A percentile compares a stretch with the other conserved stretches of the same genome.
phyloP scores from a whole-genome alignment of 306 rosid genomes.

The Hylodesmum podocarpum region DNA sequence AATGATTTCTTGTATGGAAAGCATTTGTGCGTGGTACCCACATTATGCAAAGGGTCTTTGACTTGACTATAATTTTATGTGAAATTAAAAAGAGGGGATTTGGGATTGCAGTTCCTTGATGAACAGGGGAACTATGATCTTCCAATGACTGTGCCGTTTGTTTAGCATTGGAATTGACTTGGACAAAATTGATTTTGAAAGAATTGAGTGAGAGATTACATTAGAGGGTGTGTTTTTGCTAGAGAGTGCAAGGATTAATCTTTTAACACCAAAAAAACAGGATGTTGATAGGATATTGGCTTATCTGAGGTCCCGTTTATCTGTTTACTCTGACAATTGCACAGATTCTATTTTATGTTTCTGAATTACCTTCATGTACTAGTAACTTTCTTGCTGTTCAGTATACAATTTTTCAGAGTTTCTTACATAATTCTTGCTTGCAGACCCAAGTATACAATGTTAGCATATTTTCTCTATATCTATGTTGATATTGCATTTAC shows the following conservation, averaged over 20 bases:
- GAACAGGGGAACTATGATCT: conserved; percentile 25
- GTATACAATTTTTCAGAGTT: neutral
- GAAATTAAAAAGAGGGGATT: neutral
- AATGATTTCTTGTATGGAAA: conserved; percentile 19
- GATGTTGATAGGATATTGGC: neutral
- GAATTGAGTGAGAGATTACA: neutral
- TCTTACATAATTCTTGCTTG: conserved; percentile 22
- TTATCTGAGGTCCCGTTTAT: neutral
- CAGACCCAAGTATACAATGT: conserved; percentile 12
- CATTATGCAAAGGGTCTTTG: conserved; percentile 32
- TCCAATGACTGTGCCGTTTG: neutral
- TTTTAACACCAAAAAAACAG: neutral
- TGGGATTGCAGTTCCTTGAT: conserved; percentile 21
- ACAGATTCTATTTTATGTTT: conserved; percentile 38
- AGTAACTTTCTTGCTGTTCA: conserved; percentile 3
- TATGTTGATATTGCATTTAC: neutral
- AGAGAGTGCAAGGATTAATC: neutral
- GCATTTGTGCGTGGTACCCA: conserved; percentile 28
- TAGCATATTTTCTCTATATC: conserved; percentile 8
- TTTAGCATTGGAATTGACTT: neutral
- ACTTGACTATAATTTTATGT: conserved; percentile 4
- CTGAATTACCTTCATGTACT: conserved; percentile 27
- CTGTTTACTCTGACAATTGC: neutral
- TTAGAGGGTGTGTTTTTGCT: neutral
- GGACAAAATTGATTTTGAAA: neutral